phyloP scores from a whole-genome alignment of 2,329 filamentous ascomycete genomes.

The Fusarium multiceps region DNA sequence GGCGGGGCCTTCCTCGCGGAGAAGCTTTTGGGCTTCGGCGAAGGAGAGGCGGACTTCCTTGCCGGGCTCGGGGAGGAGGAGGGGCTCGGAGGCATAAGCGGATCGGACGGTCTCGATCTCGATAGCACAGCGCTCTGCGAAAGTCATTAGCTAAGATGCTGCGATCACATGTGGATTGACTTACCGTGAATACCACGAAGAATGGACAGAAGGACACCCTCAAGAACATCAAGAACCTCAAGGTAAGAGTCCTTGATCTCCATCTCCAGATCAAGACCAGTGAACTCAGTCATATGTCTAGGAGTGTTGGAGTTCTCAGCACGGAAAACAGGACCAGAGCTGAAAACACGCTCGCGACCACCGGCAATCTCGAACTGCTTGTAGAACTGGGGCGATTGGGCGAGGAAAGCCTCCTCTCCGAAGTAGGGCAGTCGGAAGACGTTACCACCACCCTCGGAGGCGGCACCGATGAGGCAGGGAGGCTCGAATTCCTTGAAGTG shows the following conservation, averaged over 20 bases:
- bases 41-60: constrained; percentile 83
- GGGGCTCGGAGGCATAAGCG: constrained; percentile 80
- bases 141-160: neutral
- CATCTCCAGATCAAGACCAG: constrained; percentile 90
- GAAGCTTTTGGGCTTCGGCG: constrained; percentile 79
- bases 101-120: constrained; percentile 77
- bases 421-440: constrained; percentile 95
- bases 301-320: constrained; percentile 89
- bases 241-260: constrained; percentile 81
- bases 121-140: constrained; percentile 70
- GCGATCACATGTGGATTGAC: neutral
- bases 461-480: constrained; percentile 87
- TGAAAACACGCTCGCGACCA: constrained; percentile 80
- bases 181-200: constrained; percentile 73
- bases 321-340: constrained; percentile 83
- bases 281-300: constrained; percentile 89
- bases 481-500: constrained; percentile 74
- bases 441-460: constrained; percentile 91
- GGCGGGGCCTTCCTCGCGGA: constrained; percentile 77
- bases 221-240: constrained; percentile 78
- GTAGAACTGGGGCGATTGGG: constrained; percentile 86
- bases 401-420: constrained; percentile 81
- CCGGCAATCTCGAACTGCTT: constrained; percentile 89
- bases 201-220: constrained; percentile 80
- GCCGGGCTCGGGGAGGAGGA: constrained; percentile 78